Percentiles rank a stretch among this genome's conserved stretches.
phyloP scores from a whole-genome alignment of 1,284 basidiomycete species.

The Fistulina hepatica region DNA sequence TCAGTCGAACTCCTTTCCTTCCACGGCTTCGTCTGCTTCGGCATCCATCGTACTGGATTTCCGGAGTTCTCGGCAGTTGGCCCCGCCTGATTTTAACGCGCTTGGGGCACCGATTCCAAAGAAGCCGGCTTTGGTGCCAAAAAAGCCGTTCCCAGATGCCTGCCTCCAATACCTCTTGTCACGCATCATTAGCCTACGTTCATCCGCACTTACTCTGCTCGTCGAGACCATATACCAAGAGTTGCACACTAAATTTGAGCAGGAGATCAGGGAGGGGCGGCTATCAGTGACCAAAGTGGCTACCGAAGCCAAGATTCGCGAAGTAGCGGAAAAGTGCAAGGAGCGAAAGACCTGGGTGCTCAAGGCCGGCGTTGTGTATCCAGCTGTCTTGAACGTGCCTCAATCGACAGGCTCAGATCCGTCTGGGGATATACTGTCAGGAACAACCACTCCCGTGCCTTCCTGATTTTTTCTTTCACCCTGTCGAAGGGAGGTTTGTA shows the following conservation, averaged over 20 bases:
- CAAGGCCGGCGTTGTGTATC: slow-evolving; percentile 30
- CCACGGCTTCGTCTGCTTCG: slow-evolving; percentile 5
- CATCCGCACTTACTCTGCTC: slow-evolving; percentile 50
- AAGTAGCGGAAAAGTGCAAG: slow-evolving; percentile 62
- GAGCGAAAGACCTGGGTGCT: slow-evolving; percentile 62
- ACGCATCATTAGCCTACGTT: slow-evolving; percentile 44
- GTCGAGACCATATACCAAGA: slow-evolving; percentile 65
- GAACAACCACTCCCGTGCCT: too few species aligned
- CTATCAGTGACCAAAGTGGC: slow-evolving; percentile 78
- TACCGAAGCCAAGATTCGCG: slow-evolving; percentile 67
- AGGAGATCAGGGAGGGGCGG: slow-evolving; percentile 43
- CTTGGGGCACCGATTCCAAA: slow-evolving; percentile 17
- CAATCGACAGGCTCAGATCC: too few species aligned
- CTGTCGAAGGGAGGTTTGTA: too few species aligned
- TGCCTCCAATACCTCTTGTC: slow-evolving; percentile 48
- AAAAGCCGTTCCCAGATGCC: slow-evolving; percentile 55
- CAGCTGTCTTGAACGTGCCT: too few species aligned
- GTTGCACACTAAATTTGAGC: too few species aligned
- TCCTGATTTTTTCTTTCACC: too few species aligned
- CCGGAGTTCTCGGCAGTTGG: slow-evolving; percentile 9
- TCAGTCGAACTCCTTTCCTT: slow-evolving; percentile 5
- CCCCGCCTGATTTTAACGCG: slow-evolving; percentile 9
- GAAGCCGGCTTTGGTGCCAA: slow-evolving; percentile 30
- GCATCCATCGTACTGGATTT: slow-evolving; percentile 1
- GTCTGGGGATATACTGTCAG: too few species aligned